Evolutionary conservation across 192 early-diverging fungal species (phyloP).

Genomic region (Rhizophagus sp.): DNA sequence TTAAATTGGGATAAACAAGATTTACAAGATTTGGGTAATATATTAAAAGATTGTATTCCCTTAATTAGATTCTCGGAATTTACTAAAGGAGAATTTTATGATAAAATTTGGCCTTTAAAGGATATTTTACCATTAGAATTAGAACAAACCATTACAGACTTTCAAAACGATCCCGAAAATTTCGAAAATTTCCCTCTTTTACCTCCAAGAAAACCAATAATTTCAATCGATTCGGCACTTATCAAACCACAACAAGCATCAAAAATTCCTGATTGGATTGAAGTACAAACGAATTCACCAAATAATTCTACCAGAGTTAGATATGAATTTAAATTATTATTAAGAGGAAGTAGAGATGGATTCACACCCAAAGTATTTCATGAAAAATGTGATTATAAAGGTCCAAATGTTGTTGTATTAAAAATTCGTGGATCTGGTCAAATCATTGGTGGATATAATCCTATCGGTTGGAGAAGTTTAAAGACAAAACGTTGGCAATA

Average conservation of each 20-base stretch:
- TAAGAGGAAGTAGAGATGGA: conserved; percentile 18
- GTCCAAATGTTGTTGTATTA: conserved; percentile 21
- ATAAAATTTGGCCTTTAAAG: conserved; percentile 13
- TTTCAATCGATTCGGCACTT: conserved; percentile 6
- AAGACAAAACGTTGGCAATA: conserved; percentile 15
- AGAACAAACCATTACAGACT: neutral
- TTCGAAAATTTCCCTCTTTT: neutral
- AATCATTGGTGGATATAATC: conserved; percentile 30
- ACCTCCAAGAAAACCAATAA: neutral
- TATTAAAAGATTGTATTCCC: conserved; percentile 13
- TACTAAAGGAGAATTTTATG: neutral
- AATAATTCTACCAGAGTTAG: neutral
- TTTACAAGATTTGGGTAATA: conserved; percentile 1
- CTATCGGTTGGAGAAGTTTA: conserved; percentile 24
- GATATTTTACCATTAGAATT: neutral
- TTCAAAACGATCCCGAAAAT: neutral
- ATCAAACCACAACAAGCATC: conserved; percentile 6
- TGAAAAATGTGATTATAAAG: conserved; percentile 26
- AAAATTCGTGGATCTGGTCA: conserved; percentile 9
- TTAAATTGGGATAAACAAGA: neutral
- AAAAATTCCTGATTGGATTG: conserved; percentile 25
- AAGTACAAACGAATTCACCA: neutral
- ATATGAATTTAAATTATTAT: conserved; percentile 27
- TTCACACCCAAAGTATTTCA: conserved; percentile 28
- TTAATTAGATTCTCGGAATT: conserved; percentile 25